Base-by-base conservation (phyloP, 257 asterid species). In the Handroanthus guayacan region DNA sequence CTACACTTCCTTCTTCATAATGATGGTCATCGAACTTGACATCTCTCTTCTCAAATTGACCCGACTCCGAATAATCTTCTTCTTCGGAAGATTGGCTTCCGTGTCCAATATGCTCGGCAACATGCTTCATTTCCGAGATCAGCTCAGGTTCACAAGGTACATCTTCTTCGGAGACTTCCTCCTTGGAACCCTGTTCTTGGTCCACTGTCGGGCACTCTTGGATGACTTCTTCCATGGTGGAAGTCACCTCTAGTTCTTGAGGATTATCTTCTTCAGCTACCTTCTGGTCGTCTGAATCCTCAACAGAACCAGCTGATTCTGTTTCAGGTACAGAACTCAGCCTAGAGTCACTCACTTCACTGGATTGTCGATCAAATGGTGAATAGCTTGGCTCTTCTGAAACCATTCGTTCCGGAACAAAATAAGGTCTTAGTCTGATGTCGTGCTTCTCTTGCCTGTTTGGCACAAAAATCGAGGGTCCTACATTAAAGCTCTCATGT, bases 71-170 rank as follows among this genome's bases (percentile, higher is more conserved):
- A 52, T 82, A 79, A 37, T 79, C 89, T 13, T 83, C 91, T 38
- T 79, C 85, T 70, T 80, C 90, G 0, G 91, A 90, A 64, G 92
- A 82, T 70, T 83, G 90, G 84, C 92, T 89, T 78, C 89, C 97
- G 77, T 90, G 92, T 62, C 91, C 93, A 62, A 86, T 86, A 67
- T 76, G 82, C 82, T 84, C 89, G 1, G 88, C 34, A 56, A 83
- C 88, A 44, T 81, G 82, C 61, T 85, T 87, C 67, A 80, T 80
- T 58, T 78, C 78, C 34, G 88, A 73, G 68, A 80, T 84, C 16
- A 72, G 76, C 72, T 75, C 79, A 60, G 72, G 84, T 47, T 67
- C 89, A 14, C 10, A 78, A 12, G 78, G 66, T 11, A 71, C 72
- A 78, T 70, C 67, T 65, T 71, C 80, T 78, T 87, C 84, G 65